Conservation (phyloP, 2,329 filamentous ascomycete genomes). For the Claviceps cyperi region DNA sequence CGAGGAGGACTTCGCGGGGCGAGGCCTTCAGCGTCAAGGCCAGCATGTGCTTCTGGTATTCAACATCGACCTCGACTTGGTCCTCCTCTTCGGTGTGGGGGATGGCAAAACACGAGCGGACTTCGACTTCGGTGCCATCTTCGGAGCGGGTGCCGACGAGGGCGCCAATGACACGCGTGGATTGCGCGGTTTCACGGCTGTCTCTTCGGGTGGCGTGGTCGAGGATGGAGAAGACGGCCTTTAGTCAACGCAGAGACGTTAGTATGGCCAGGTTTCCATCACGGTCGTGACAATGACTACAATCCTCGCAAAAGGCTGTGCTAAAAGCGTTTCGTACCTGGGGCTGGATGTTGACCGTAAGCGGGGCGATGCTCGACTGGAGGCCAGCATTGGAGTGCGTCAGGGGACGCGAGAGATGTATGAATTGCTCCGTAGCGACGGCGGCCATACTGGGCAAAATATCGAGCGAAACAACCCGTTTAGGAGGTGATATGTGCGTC, state of each 20-base stretch:
- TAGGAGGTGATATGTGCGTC: not conserved
- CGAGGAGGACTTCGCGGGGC: constrained; percentile 84
- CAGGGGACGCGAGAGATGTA: constrained; percentile 86
- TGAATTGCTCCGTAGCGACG: constrained; percentile 65
- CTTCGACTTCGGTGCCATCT: constrained; percentile 92
- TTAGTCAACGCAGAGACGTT: not conserved
- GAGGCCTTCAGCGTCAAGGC: constrained; percentile 85
- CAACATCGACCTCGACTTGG: constrained; percentile 98
- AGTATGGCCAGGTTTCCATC: not conserved
- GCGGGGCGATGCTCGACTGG: constrained; percentile 75
- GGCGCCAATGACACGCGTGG: constrained; percentile 92
- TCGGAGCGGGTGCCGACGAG: constrained; percentile 86
- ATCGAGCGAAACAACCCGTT: constrained; percentile 7
- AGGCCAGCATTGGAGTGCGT: constrained; percentile 67
- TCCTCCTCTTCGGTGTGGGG: constrained; percentile 97
- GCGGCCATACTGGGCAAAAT: constrained; percentile 58
- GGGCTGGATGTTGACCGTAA: constrained; percentile 88
- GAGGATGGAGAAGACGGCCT: constrained; percentile 63
- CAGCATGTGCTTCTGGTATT: constrained; percentile 99
- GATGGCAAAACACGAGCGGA: constrained; percentile 92
- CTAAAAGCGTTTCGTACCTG: constrained; percentile 47
- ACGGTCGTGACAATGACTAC: not conserved
- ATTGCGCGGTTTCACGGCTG: constrained; percentile 51
- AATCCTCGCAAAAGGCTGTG: not conserved
- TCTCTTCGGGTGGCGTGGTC: constrained; percentile 92